Conservation (phyloP, 768 basidiomycete species). For the Leucosporidium scottii region DNA sequence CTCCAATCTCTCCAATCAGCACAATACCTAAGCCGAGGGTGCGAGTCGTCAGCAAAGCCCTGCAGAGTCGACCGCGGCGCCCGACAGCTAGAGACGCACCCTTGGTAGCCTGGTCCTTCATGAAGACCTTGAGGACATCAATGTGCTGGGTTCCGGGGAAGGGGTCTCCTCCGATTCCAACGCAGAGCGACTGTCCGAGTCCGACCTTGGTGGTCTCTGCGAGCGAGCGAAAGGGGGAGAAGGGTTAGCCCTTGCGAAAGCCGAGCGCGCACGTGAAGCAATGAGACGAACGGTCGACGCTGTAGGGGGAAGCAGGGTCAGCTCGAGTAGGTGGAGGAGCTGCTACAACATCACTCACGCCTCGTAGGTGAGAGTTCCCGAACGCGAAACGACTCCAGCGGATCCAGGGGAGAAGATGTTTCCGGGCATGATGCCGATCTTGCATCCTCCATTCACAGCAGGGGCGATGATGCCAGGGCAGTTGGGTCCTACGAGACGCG, state of each 20-base stretch:
- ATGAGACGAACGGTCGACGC: not conserved
- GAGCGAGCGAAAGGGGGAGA: constrained; percentile 4
- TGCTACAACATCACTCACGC: constrained; percentile 57
- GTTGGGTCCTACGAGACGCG: constrained; percentile 94
- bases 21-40: constrained; percentile 63
- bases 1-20: constrained; percentile 97
- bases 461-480: constrained; percentile 98
- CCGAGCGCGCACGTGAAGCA: too few relatives aligned
- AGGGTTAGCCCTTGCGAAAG: too few relatives aligned
- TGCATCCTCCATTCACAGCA: constrained; percentile 62
- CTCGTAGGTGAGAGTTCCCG: constrained; percentile 95
- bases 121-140: constrained; percentile 92
- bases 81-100: constrained; percentile 48
- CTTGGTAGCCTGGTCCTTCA: constrained; percentile 87
- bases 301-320: not conserved
- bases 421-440: constrained; percentile 96
- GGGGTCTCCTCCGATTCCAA: constrained; percentile 96
- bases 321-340: constrained; percentile 26
- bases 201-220: constrained; percentile 89
- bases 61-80: not conserved
- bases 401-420: constrained; percentile 95
- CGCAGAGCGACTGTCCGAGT: constrained; percentile 89
- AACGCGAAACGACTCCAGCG: constrained; percentile 85
- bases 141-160: constrained; percentile 94
- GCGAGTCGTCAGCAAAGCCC: not conserved